Base-by-base conservation (phyloP, 2,329 filamentous ascomycete genomes). In the Colletotrichum navitas region DNA sequence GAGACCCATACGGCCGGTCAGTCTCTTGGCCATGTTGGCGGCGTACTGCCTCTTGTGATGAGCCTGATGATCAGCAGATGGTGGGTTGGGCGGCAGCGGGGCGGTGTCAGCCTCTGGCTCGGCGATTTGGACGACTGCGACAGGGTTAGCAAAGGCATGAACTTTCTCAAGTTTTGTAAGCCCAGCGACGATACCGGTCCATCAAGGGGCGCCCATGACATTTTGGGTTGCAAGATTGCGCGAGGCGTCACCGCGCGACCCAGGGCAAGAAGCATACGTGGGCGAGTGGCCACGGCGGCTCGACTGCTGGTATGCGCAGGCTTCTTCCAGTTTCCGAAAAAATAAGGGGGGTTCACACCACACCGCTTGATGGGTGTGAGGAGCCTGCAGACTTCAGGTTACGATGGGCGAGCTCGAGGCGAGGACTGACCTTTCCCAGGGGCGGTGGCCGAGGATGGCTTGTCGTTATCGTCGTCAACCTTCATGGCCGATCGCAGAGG, bases 111-210 rank as follows among this genome's bases (percentile, higher is more conserved):
- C 66, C 52, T 77, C 74, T n/a, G 87, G 87, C 75, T 90, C 88
- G 58, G 87, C 85, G 71, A 90, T 90, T 76, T 90, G 87, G 65
- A 90, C 88, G 68, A 87, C 88, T 86, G 59, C 14, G 32, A 66
- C 18, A 14, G 36, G 39, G 39, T 71, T 64, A 67, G 71, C 45
- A 34, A 36, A 71, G 36, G 47, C 81, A 68, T 52, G 43, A 61
- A 55, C 8, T 36, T 41, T 49, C 10, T 18, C 14, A 60, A 32
- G 60, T 60, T 47, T 45, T 58, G n/a, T 41, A 63, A 68, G 68
- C 65, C 65, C 65, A 68, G 68, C 68, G 59, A 68, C 36, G 68
- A 68, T 71, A 71, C 68, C 68, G 59, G 59, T 71, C 56, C 59
- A 68, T 71, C 68, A 71, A 68, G 64, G 45, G 24, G 26, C 45